Evolutionary conservation across 345 rosid genomes (phyloP), one percentile per base, ranked within the genome.

Genomic region (Adansonia digitata): DNA sequence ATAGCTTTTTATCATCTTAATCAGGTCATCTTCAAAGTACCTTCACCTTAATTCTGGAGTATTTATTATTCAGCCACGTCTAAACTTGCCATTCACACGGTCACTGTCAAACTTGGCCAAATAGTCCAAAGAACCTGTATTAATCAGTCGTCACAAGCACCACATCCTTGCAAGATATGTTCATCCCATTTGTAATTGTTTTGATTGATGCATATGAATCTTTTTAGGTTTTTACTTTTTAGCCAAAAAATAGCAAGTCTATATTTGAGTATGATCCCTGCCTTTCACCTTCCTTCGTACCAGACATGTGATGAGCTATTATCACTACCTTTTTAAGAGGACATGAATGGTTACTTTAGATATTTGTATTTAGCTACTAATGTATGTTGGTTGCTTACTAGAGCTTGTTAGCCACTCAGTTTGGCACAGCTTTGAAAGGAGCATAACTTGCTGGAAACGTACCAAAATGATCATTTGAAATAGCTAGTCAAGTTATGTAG

Each of bases 191-290:
- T n/a, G n/a, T n/a, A n/a, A 35, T 49, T 65, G 46, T 13, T 31
- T 68, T 43, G 60, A 45, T 59, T 48, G 70, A 69, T 35, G 69
- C 31, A n/a, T n/a, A n/a, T n/a, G n/a, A n/a, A n/a, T n/a, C n/a
- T n/a, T n/a, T n/a, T n/a, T n/a, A n/a, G n/a, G n/a, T n/a, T n/a
- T n/a, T n/a, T n/a, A n/a, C n/a, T n/a, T 31, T 12, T 43, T 42
- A 45, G 46, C 31, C 18, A 18, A 40, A 66, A 40, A 40, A 10
- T 20, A 20, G 17, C 5, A 29, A 27, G 20, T 59, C 65, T 1
- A 60, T 60, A n/a, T n/a, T 60, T 17, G 26, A 12, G 1, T 13
- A 65, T 73, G 77, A 73, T 65, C 73, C 80, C 53, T 10, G 22
- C 20, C 43, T 17, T 39, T 26, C 55, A 27, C 42, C 75, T 10